A percentile compares a stretch with the other conserved stretches of the same genome.
phyloP scores from a whole-genome alignment of 306 rosid species.

The Glycine tomentella region DNA sequence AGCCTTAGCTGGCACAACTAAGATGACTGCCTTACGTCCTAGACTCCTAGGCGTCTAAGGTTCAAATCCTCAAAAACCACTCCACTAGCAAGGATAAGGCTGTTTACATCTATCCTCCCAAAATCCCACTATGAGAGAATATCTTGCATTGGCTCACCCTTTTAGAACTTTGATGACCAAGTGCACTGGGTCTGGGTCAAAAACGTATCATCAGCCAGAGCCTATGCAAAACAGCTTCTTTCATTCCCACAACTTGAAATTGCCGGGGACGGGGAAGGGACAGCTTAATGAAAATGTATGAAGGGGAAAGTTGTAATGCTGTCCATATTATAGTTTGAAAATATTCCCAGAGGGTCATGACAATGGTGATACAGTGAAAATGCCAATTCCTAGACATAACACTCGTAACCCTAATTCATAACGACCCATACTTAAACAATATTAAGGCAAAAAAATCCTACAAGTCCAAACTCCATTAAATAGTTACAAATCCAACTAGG shows the following conservation, averaged over 20 bases:
- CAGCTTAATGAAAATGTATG: too few species aligned
- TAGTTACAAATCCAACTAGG: too few species aligned
- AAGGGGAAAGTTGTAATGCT: too few species aligned
- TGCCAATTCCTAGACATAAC: background rate
- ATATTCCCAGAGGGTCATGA: constrained; percentile 5
- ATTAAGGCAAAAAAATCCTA: background rate
- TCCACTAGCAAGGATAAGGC: background rate
- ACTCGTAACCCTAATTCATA: background rate
- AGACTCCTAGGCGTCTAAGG: background rate
- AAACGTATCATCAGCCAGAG: background rate
- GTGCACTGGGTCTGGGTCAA: background rate
- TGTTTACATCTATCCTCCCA: background rate
- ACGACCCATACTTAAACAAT: background rate
- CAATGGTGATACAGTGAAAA: constrained; percentile 16
- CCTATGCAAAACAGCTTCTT: background rate
- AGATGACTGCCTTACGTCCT: background rate
- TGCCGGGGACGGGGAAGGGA: background rate
- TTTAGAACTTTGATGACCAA: constrained; percentile 2
- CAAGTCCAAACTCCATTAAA: constrained; percentile 12
- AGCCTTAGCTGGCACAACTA: background rate
- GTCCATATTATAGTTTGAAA: background rate
- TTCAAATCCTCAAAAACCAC: background rate
- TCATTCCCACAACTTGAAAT: background rate
- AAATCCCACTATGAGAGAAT: background rate
- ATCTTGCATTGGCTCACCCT: background rate